Conservation (phyloP, 331 rosid species). For the Spiraea crenata region DNA sequence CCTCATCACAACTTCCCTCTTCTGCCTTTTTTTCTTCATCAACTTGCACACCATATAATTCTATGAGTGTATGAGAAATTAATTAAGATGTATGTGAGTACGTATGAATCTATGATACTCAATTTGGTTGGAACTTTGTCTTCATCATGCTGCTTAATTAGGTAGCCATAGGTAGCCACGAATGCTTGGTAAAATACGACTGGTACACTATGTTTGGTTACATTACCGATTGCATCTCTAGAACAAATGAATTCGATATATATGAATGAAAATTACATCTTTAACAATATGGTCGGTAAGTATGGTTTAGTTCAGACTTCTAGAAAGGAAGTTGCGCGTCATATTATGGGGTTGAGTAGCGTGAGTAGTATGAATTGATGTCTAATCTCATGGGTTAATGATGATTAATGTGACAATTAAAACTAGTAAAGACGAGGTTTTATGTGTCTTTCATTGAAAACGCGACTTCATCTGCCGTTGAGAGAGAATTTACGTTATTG, state of each 20-base stretch:
- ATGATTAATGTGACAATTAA: not conserved
- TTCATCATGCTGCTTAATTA: not conserved
- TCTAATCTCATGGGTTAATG: not conserved
- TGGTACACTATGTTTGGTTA: no score
- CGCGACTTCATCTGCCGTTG: not conserved
- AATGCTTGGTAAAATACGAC: not conserved
- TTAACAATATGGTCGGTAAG: no score
- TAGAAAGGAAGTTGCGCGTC: no score
- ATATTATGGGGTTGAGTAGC: no score
- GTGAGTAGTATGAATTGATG: not conserved
- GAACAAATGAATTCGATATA: no score
- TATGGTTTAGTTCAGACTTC: no score
- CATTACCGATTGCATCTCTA: no score
- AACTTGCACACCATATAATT: not conserved
- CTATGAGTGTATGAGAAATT: not conserved
- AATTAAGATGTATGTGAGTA: not conserved
- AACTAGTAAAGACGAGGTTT: not conserved
- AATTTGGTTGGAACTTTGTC: not conserved
- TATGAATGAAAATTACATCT: no score
- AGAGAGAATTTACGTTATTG: not conserved
- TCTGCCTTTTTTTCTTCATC: not conserved
- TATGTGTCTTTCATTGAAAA: not conserved
- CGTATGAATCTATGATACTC: not conserved
- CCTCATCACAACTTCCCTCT: not conserved
- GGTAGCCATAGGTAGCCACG: not conserved